phyloP scores from a whole-genome alignment of 768 basidiomycete genomes.

The Cystobasidium ongulense region DNA sequence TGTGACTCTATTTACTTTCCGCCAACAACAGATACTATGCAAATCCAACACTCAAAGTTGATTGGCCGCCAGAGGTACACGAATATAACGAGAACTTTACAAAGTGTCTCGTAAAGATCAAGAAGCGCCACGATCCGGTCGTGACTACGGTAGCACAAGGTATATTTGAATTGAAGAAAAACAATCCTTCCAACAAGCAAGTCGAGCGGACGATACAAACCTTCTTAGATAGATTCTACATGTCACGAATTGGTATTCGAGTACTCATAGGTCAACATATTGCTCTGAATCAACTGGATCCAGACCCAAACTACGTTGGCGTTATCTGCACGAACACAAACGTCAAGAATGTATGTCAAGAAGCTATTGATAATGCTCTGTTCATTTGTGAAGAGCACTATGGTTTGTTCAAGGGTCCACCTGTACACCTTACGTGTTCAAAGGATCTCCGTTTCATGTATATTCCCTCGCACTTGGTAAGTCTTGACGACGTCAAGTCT shows the following conservation, averaged over 20 bases:
- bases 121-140: slow-evolving; percentile 89
- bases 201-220: slow-evolving; percentile 83
- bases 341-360: slow-evolving; percentile 93
- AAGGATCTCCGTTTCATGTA: slow-evolving; percentile 77
- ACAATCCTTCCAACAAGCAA: slow-evolving; percentile 45
- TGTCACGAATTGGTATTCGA: slow-evolving; percentile 89
- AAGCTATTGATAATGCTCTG: slow-evolving; percentile 92
- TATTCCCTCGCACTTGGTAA: slow-evolving; percentile 77
- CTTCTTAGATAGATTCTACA: slow-evolving; percentile 94
- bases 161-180: slow-evolving; percentile 90
- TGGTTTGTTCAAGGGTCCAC: slow-evolving; percentile 89
- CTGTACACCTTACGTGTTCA: slow-evolving; percentile 92
- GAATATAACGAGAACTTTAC: slow-evolving; percentile 92
- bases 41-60: slow-evolving; percentile 56
- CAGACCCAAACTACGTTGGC: slow-evolving; percentile 82
- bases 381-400: slow-evolving; percentile 81
- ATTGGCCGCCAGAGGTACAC: slow-evolving; percentile 85
- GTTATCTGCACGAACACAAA: slow-evolving; percentile 96
- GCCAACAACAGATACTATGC: slow-evolving; percentile 66
- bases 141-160: slow-evolving; percentile 93
- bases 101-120: slow-evolving; percentile 73
- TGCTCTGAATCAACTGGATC: slow-evolving; percentile 73
- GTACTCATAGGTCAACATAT: slow-evolving; percentile 79
- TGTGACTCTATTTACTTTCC: background rate
- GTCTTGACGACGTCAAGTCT: no score